These are phyloP conservation scores for Physocladia obscura DNA, from an alignment of 192 early-diverging fungal genomes.

Conservation along the genomic window DNA sequence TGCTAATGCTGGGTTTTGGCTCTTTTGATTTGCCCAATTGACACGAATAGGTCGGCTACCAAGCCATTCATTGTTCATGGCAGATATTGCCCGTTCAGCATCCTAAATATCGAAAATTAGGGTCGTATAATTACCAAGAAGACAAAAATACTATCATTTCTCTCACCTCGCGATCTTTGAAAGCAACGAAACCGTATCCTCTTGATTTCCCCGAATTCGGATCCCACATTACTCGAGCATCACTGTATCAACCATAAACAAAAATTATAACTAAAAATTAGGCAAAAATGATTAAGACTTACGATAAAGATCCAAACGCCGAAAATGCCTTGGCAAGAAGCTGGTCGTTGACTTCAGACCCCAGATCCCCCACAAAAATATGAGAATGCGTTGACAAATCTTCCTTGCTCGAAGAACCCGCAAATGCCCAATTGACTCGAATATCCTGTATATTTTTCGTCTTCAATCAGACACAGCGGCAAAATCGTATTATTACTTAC, in stretches of 20 bases:
- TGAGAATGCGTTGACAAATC: slow-evolving; percentile 77
- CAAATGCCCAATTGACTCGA: slow-evolving; percentile 69
- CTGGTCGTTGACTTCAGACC: slow-evolving; percentile 86
- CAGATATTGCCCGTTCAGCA: slow-evolving; percentile 79
- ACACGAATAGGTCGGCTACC: slow-evolving; percentile 84
- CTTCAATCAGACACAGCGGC: background rate
- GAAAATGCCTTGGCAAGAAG: slow-evolving; percentile 74
- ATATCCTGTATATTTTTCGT: slow-evolving; percentile 57
- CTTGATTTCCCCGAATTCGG: slow-evolving; percentile 81
- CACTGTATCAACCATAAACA: slow-evolving; percentile 44
- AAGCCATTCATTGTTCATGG: slow-evolving; percentile 89
- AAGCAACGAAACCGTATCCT: slow-evolving; percentile 90
- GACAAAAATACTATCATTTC: background rate
- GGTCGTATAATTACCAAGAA: background rate
- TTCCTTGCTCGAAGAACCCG: slow-evolving; percentile 50
- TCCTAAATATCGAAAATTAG: slow-evolving; percentile 45
- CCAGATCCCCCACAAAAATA: slow-evolving; percentile 91
- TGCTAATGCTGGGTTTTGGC: background rate
- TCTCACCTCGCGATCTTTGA: slow-evolving; percentile 68
- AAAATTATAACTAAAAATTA: background rate
- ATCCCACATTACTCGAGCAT: slow-evolving; percentile 95
- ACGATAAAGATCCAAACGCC: slow-evolving; percentile 74
- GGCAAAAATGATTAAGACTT: slow-evolving; percentile 33
- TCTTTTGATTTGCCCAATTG: slow-evolving; percentile 93
- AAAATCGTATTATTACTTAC: slow-evolving; percentile 44